Evolutionary conservation across 352 stramenopile genomes (phyloP).

Genomic region (Pythium aristosporum): DNA sequence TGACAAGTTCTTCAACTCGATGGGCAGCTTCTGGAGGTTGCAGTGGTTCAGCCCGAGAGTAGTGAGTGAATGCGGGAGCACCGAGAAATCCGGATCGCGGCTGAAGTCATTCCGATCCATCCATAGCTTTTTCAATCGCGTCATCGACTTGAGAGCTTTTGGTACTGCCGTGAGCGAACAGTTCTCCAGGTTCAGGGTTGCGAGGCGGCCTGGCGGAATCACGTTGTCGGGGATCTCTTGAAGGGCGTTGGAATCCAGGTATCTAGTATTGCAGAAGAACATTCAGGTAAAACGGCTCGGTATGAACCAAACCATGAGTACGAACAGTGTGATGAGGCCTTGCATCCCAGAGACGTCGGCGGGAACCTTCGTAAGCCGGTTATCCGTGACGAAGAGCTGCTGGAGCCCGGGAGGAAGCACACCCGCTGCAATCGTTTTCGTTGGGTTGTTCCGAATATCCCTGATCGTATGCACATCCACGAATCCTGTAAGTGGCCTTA

Average conservation of each 20-base stretch:
- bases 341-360: conserved; percentile 9
- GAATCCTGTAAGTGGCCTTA: too few relatives aligned
- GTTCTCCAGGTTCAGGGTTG: conserved; percentile 4
- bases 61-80: conserved; percentile 1
- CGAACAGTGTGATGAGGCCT: conserved; percentile 7
- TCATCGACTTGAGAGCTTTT: conserved; percentile 1
- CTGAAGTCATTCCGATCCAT: conserved; percentile 14
- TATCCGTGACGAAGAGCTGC: background rate
- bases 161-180: conserved; percentile 12
- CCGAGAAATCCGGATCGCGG: conserved; percentile 1
- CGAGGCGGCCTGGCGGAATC: background rate
- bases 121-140: background rate
- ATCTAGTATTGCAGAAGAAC: background rate
- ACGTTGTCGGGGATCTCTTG: conserved; percentile 4
- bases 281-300: background rate
- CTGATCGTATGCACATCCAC: background rate
- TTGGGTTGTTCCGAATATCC: conserved; percentile 8
- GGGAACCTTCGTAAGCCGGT: conserved; percentile 5
- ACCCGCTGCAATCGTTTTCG: background rate
- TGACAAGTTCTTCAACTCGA: background rate
- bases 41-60: background rate
- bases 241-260: conserved; percentile 9
- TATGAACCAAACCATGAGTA: background rate
- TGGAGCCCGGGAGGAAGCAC: too few relatives aligned
- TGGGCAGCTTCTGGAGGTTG: conserved; percentile 1